Evolutionary conservation across 192 early-diverging fungal species (phyloP), one percentile per base, ranked within the genome.

Genomic region (Allomyces macrogynus): DNA sequence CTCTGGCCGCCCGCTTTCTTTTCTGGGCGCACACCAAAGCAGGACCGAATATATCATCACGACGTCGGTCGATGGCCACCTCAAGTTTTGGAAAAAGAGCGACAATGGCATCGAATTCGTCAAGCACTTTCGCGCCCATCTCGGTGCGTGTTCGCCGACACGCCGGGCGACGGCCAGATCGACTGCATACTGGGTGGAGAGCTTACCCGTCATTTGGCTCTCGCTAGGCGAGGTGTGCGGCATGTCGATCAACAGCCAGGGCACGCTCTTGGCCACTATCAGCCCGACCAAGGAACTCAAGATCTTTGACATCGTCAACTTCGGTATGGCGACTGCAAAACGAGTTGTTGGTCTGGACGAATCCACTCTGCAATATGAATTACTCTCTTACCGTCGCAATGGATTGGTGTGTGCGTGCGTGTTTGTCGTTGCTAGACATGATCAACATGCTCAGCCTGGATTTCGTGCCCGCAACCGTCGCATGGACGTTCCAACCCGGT

Each of bases 21-120:
- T 66, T 40, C 18, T 20, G 3, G 1, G n/a, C 5, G 9, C 4
- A 57, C 12, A 14, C 20, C 16, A 14, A 57, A 57, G 16, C 65
- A 86, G 84, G 66, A 91, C 85, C 8, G 92, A 93, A 65, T 99
- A 95, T 74, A 73, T 99, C 32, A 82, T 99, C 54, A 99, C 96
- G 3, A 87, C 90, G 0, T 97, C 94, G 0, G 76, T 86, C 0
- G 93, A 99, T 74, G 96, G 96, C 1, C 94, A 95, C 67, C 82
- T 99, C 16, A 99, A 99, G 74, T 99, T 97, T 65, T 99, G 96
- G 96, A 97, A 99, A 72, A 97, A 95, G 77, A 84, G 87, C 22
- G 81, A 77, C 7, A 76, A 77, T 43, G 96, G 94, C 14, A 87
- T 99, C 60, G 96, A 99, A 74, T 99, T 99, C 80, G 94, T 96